phyloP scores from a whole-genome alignment of 306 rosid genomes.

The Crataegus laevigata region DNA sequence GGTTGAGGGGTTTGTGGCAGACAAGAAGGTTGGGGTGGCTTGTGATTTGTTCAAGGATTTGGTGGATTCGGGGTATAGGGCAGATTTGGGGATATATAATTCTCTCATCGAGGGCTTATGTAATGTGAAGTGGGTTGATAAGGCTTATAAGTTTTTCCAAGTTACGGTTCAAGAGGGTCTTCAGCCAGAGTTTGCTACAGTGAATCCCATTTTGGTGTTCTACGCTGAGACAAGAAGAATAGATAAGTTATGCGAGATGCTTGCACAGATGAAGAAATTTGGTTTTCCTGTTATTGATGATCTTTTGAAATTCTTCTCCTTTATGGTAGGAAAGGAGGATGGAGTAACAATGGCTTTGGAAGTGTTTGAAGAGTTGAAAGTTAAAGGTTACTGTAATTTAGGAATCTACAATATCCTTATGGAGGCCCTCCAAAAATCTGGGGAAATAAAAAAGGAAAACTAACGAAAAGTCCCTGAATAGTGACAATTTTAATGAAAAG shows the following conservation, averaged over 20 bases:
- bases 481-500: too few relatives aligned
- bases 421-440: conserved; percentile 47
- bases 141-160: conserved; percentile 63
- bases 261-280: conserved; percentile 50
- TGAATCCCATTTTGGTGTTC: conserved; percentile 46
- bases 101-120: conserved; percentile 74
- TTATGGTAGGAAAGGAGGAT: conserved; percentile 42
- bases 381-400: conserved; percentile 37
- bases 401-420: conserved; percentile 52
- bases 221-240: conserved; percentile 41
- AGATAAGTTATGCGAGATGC: conserved; percentile 48
- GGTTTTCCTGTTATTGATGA: conserved; percentile 40
- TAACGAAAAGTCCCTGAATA: too few relatives aligned
- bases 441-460: conserved; percentile 35
- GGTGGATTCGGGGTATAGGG: conserved; percentile 63
- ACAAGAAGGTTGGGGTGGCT: conserved; percentile 45
- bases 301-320: conserved; percentile 45
- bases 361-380: conserved; percentile 42
- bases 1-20: conserved; percentile 60
- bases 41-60: conserved; percentile 73
- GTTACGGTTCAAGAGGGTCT: conserved; percentile 50
- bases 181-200: conserved; percentile 41
- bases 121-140: conserved; percentile 45
- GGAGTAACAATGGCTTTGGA: conserved; percentile 37
- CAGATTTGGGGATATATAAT: conserved; percentile 65